These are phyloP conservation scores for Lasiosphaeria miniovina DNA, from an alignment of 495 filamentous ascomycete genomes.

Conservation along the genomic window DNA sequence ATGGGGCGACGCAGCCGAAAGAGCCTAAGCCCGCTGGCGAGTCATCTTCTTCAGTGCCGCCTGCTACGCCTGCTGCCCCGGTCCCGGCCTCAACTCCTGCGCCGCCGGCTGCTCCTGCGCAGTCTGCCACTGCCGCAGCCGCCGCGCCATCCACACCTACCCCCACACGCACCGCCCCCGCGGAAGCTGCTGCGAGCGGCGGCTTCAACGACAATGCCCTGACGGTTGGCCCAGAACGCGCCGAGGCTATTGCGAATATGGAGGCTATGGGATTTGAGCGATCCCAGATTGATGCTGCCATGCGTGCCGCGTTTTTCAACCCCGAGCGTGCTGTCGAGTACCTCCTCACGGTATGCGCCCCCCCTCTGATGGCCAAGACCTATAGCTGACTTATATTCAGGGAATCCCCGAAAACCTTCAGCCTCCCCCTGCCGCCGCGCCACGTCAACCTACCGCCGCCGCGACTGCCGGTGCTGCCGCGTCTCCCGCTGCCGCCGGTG, in stretches of 20 bases:
- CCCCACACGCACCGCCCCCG: conserved; percentile 44
- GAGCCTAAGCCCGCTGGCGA: conserved; percentile 53
- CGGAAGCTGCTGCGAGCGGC: conserved; percentile 36
- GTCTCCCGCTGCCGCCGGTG: conserved; percentile 36
- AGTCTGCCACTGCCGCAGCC: conserved; percentile 50
- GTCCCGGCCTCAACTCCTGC: conserved; percentile 58
- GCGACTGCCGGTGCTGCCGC: conserved; percentile 36
- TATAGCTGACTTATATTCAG: conserved; percentile 39
- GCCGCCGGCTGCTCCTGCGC: conserved; percentile 56
- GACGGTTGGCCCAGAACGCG: conserved; percentile 76
- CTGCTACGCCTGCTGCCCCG: conserved; percentile 65
- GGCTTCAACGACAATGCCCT: conserved; percentile 69
- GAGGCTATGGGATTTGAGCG: conserved; percentile 93
- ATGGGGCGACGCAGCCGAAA: conserved; percentile 25
- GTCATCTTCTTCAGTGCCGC: conserved; percentile 49
- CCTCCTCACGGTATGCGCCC: conserved; percentile 68
- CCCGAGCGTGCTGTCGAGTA: conserved; percentile 97
- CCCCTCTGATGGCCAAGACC: background rate
- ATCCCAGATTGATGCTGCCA: conserved; percentile 82
- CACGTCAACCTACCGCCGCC: conserved; percentile 35
- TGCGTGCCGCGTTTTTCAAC: conserved; percentile 95
- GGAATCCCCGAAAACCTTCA: conserved; percentile 86
- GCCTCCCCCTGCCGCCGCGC: conserved; percentile 42
- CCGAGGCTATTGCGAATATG: conserved; percentile 89
- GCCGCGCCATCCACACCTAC: conserved; percentile 71